Evolutionary conservation across 2,329 filamentous ascomycete genomes (phyloP), one percentile per base, ranked within the genome.

Genomic region (Aspergillus costaricaensis): DNA sequence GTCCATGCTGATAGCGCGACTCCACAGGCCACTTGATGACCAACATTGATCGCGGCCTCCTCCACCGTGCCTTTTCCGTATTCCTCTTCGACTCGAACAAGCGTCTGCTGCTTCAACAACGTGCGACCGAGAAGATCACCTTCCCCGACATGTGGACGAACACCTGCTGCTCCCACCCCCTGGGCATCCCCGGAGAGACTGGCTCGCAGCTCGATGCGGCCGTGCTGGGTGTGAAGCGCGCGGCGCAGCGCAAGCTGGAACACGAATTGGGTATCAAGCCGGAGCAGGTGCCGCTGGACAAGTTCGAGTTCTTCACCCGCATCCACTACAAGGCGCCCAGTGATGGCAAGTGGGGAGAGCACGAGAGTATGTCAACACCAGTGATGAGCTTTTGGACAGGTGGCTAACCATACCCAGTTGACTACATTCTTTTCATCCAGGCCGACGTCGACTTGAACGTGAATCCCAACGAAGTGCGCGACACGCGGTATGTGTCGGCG

Each of bases 111-210:
- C 87, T 99, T 55, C 95, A 99, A 81, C 95, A 98, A 82, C 91
- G 95, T 68, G 95, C 95, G 27, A 82, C 88, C 43, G 94, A 98
- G 82, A 99, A 99, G 83, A 99, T 99, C 74, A 99, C 95, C 6
- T 99, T 99, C 81, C 94, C 95, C 52, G 92, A 96, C 76, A 93
- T 97, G 89, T 99, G 95, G 95, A 99, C 95, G 65, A 99, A 99
- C 81, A 99, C 95, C 32, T 99, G 95, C 85, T 99, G 95, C 83
- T 99, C 95, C 41, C 95, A 99, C 79, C 95, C 95, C 5, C 85
- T 99, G 62, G 91, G 91, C 58, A 90, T 97, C 67, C 91, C 95
- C 8, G 89, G 90, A 66, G 95, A 99, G 86, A 96, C 92, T 25
- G 95, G 95, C 64, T 85, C 88, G 32, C 90, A 89, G 67, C 83